Evolutionary conservation across 257 asterid species (phyloP), one percentile per base, ranked within the genome.

Genomic region (Solanum sejunctum): DNA sequence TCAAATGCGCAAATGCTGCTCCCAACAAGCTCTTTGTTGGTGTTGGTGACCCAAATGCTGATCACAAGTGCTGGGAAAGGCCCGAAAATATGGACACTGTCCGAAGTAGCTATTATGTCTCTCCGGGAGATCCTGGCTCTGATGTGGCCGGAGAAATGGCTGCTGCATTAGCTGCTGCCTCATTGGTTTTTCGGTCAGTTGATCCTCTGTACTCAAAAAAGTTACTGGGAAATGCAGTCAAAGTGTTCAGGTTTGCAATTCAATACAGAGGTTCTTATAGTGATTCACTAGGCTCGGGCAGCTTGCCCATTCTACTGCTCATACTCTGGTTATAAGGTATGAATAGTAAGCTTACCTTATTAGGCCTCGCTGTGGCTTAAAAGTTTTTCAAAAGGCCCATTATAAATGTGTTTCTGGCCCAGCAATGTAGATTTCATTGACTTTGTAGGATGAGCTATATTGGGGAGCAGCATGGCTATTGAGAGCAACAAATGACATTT

Each of bases 61-160:
- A 95, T 89, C 99, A 95, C 58, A 87, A n/a, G 54, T 95, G 99
- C 21, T 95, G 98, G 98, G 95, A 94, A 87, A 88, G 98, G 89
- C 98, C 98, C 0, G 98, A 95, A 73, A 98, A 95, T 36, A 95
- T 95, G 97, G 99, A 94, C 91, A 92, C 98, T 3, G 18, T 81
- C 3, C 85, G 99, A 26, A 88, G 58, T 36, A 95, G 92, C 6
- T 95, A 90, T 75, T 94, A 86, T 1, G 97, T 95, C 16, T 93
- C 98, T 0, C 75, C 93, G 0, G 43, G n/a, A 79, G 93, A 92
- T 82, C 99, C 98, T 0, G 99, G 99, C 9, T 93, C 99, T 1
- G 99, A 95, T 54, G 98, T 95, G 5, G 98, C 99, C 0, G 99
- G 90, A 7, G 99, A 95, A 85, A 95, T 97, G 3, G 98, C 99